phyloP scores from a whole-genome alignment of 768 basidiomycete species.

The Xerocomellus chrysenteron region DNA sequence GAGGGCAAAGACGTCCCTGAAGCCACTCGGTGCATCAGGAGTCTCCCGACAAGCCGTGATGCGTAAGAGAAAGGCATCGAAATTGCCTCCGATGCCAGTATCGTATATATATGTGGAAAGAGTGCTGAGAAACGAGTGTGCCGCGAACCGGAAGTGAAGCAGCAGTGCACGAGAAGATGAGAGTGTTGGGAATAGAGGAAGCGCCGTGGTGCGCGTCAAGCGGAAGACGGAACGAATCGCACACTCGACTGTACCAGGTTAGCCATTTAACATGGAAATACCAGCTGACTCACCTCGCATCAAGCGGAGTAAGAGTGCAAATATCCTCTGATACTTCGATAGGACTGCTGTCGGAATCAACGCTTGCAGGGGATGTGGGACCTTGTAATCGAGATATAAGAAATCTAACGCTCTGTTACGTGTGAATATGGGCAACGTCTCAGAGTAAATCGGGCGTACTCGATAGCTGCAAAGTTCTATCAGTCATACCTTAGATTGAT shows the following conservation, averaged over 20 bases:
- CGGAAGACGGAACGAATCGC: slow-evolving; percentile 66
- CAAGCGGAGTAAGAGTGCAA: slow-evolving; percentile 75
- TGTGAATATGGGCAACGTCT: neutral
- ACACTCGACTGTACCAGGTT: slow-evolving; percentile 53
- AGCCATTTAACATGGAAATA: neutral
- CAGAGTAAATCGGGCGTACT: slow-evolving; percentile 12
- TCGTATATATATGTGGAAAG: slow-evolving; percentile 75
- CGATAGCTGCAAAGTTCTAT: slow-evolving; percentile 20
- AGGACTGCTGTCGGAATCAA: slow-evolving; percentile 70
- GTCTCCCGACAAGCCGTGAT: slow-evolving; percentile 30
- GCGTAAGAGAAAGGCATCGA: slow-evolving; percentile 62
- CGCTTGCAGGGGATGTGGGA: slow-evolving; percentile 73
- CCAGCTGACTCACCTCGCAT: slow-evolving; percentile 58
- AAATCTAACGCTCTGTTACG: slow-evolving; percentile 77
- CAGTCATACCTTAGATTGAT: slow-evolving; percentile 1
- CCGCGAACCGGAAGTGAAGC: slow-evolving; percentile 70
- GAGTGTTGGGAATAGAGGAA: slow-evolving; percentile 60
- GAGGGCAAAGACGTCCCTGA: slow-evolving; percentile 74
- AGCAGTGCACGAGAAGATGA: slow-evolving; percentile 51
- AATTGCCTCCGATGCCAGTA: slow-evolving; percentile 76
- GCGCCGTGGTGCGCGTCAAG: slow-evolving; percentile 46
- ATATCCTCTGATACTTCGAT: slow-evolving; percentile 85
- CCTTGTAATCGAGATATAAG: slow-evolving; percentile 85
- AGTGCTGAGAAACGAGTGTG: slow-evolving; percentile 66
- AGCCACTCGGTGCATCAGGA: slow-evolving; percentile 28